Conservation (phyloP, 2,329 filamentous ascomycete genomes). For the Pestalotiopsis fici region DNA sequence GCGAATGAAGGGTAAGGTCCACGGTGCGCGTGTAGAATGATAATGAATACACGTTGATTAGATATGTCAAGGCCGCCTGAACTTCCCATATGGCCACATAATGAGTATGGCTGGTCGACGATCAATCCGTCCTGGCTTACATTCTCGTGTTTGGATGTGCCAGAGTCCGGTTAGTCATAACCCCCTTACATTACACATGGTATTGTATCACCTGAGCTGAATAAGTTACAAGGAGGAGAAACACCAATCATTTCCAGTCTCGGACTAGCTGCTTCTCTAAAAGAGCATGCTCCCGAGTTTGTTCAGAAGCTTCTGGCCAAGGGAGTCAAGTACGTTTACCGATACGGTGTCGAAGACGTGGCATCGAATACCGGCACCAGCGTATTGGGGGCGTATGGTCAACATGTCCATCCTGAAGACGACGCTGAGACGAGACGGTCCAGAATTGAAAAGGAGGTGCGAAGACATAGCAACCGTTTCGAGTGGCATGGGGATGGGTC, state of each 20-base stretch:
- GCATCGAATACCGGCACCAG: conserved; percentile 33
- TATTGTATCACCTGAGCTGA: neutral
- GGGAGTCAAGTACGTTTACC: conserved; percentile 32
- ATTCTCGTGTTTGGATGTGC: conserved; percentile 25
- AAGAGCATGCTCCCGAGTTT: conserved; percentile 28
- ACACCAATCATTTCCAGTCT: conserved; percentile 34
- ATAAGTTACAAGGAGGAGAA: conserved; percentile 26
- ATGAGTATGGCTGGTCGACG: conserved; percentile 38
- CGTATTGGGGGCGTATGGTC: conserved; percentile 30
- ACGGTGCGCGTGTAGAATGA: neutral
- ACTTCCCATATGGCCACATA: conserved; percentile 39
- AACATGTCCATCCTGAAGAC: conserved; percentile 24
- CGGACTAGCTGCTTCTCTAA: conserved; percentile 25
- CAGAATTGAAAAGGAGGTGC: conserved; percentile 31
- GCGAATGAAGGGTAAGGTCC: conserved; percentile 34
- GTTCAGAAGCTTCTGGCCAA: conserved; percentile 24
- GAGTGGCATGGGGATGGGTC: conserved; percentile 35
- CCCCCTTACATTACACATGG: too few species aligned
- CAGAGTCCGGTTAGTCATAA: conserved; percentile 17
- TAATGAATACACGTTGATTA: neutral
- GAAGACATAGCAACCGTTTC: conserved; percentile 32
- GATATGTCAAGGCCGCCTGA: conserved; percentile 27
- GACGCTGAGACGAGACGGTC: conserved; percentile 19
- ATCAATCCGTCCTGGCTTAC: conserved; percentile 37
- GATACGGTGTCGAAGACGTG: conserved; percentile 25